phyloP scores from a whole-genome alignment of 768 basidiomycete genomes.

The Kondoa subrosea region DNA sequence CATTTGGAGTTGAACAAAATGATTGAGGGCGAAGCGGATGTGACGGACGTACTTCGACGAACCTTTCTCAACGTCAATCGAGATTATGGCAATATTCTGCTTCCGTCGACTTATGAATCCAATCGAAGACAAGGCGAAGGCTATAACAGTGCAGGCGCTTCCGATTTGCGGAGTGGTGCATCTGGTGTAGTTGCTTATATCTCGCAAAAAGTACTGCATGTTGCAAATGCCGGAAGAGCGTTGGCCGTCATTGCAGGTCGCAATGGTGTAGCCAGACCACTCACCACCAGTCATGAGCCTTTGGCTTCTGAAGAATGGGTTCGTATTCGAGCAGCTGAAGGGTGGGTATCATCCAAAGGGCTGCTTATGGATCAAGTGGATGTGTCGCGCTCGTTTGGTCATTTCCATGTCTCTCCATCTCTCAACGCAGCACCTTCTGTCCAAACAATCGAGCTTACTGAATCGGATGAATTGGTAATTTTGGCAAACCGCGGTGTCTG shows the following conservation, averaged over 20 bases:
- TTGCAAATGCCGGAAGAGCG: slow-evolving; percentile 76
- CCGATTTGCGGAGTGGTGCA: slow-evolving; percentile 53
- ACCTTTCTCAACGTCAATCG: slow-evolving; percentile 79
- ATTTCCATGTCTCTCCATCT: slow-evolving; percentile 71
- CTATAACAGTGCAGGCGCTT: slow-evolving; percentile 16
- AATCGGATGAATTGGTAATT: slow-evolving; percentile 89
- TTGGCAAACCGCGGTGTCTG: slow-evolving; percentile 82
- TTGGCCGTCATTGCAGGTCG: slow-evolving; percentile 50
- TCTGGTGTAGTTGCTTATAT: slow-evolving; percentile 78
- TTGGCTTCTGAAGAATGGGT: slow-evolving; percentile 67
- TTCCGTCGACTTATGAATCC: slow-evolving; percentile 21
- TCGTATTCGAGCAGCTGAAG: slow-evolving; percentile 79
- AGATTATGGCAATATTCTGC: slow-evolving; percentile 52
- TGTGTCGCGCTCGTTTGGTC: slow-evolving; percentile 83
- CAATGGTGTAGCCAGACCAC: slow-evolving; percentile 48
- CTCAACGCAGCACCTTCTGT: slow-evolving; percentile 79
- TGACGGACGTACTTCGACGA: slow-evolving; percentile 62
- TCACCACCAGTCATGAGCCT: slow-evolving; percentile 74
- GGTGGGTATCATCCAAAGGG: slow-evolving; percentile 82
- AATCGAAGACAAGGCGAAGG: slow-evolving; percentile 40
- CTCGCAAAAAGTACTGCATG: slow-evolving; percentile 56
- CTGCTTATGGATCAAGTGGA: slow-evolving; percentile 81
- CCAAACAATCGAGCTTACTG: slow-evolving; percentile 48
- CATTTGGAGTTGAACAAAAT: slow-evolving; percentile 42
- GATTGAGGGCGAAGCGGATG: slow-evolving; percentile 39